A percentile compares a stretch with the other conserved stretches of the same genome.
phyloP scores from a whole-genome alignment of 164 flowering plant species.

The Vitis riparia region DNA sequence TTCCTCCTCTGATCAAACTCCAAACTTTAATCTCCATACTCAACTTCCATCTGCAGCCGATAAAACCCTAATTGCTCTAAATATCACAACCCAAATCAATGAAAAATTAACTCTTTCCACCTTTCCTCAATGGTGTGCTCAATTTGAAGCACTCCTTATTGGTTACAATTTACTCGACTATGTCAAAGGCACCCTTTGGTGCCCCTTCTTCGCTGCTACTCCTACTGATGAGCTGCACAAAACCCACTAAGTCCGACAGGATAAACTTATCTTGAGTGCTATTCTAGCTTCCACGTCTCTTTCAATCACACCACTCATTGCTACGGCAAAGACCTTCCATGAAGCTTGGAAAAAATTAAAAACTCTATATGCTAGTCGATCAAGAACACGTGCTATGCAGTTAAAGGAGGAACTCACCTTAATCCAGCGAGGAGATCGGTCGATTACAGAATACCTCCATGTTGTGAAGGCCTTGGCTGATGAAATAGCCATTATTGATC shows the following conservation, averaged over 20 bases:
- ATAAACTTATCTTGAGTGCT: not conserved
- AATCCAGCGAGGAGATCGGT: not conserved
- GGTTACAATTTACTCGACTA: not conserved
- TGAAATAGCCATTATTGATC: conserved; percentile 3
- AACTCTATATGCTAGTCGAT: not conserved
- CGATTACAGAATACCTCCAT: not conserved
- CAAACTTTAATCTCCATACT: not conserved
- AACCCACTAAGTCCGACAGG: not conserved
- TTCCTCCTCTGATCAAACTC: not conserved
- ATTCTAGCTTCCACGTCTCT: not conserved
- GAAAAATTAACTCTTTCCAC: conserved; percentile 2
- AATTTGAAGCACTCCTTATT: not conserved
- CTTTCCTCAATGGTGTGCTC: not conserved
- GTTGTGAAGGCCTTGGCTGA: not conserved
- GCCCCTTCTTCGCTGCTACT: not conserved
- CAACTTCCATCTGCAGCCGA: not conserved
- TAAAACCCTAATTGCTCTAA: not conserved
- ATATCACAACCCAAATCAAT: not conserved
- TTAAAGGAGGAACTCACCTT: conserved; percentile 4
- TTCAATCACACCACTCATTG: conserved; percentile 1
- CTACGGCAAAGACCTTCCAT: not conserved
- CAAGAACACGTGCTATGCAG: not conserved
- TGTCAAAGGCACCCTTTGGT: not conserved
- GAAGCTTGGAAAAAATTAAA: not conserved
- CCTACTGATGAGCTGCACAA: not conserved